These are phyloP conservation scores for Protomyces lactucae-debilis DNA, from an alignment of 1,139 yeast species.

Conservation along the genomic window DNA sequence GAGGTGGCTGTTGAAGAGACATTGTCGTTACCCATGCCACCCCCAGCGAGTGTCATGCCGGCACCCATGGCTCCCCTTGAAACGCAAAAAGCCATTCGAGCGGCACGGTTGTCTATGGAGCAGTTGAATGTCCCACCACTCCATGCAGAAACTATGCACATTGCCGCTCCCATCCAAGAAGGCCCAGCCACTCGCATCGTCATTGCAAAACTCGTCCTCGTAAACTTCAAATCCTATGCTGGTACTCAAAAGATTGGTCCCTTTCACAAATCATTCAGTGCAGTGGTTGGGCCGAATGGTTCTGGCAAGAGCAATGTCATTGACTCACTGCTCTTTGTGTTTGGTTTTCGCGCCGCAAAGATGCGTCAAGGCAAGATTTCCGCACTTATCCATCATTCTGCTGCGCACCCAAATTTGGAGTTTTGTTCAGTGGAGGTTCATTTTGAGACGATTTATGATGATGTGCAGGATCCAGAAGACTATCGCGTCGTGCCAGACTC, in stretches of 20 bases:
- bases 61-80: neutral
- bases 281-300: conserved; percentile 99
- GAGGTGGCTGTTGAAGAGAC: neutral
- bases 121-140: neutral
- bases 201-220: conserved; percentile 64
- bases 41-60: neutral
- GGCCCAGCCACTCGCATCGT: conserved; percentile 54
- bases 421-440: conserved; percentile 92
- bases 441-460: conserved; percentile 72
- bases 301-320: conserved; percentile 97
- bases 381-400: conserved; percentile 79
- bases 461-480: conserved; percentile 38
- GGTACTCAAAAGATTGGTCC: conserved; percentile 95
- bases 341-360: conserved; percentile 92
- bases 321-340: conserved; percentile 90
- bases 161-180: conserved; percentile 1
- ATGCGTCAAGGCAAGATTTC: conserved; percentile 94
- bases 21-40: neutral
- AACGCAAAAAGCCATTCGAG: neutral
- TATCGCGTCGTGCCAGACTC: conserved; percentile 49
- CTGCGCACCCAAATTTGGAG: conserved; percentile 58
- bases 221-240: conserved; percentile 92
- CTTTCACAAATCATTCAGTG: conserved; percentile 81
- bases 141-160: neutral
- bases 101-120: neutral